Conservation (phyloP, 768 basidiomycete genomes). For the Suillus luteus region DNA sequence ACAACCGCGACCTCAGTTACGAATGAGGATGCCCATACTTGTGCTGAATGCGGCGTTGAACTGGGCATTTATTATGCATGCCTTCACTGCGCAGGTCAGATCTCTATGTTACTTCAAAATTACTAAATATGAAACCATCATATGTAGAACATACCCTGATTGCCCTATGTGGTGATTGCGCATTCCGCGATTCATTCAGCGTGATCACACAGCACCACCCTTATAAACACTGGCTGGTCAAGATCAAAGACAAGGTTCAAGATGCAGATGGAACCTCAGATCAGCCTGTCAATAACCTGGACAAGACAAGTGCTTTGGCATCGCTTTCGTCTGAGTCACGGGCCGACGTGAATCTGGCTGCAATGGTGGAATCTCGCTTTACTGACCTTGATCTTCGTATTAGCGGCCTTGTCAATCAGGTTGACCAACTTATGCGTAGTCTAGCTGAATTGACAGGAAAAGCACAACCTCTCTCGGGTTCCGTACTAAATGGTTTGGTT, state of each 20-base stretch:
- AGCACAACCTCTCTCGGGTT: neutral
- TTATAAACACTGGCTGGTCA: neutral
- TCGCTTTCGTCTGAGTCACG: neutral
- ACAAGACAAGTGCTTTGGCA: neutral
- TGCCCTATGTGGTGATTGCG: neutral
- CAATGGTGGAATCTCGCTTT: slow-evolving; percentile 1
- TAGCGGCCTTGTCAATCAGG: neutral
- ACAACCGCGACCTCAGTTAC: neutral
- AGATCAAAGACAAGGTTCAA: neutral
- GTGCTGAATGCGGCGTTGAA: neutral
- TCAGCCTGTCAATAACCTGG: neutral
- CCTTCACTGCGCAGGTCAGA: neutral
- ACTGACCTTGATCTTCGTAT: neutral
- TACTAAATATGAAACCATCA: neutral
- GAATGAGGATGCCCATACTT: neutral
- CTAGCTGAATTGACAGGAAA: neutral
- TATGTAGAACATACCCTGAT: neutral
- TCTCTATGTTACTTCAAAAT: neutral
- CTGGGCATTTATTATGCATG: neutral
- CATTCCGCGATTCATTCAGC: neutral
- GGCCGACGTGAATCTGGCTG: neutral
- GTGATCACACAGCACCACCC: neutral
- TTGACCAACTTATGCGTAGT: neutral
- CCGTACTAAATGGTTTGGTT: neutral
- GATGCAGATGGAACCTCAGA: neutral